Evolutionary conservation across 2,329 filamentous ascomycete species (phyloP).

Genomic region (Calonectria multiphialidica): DNA sequence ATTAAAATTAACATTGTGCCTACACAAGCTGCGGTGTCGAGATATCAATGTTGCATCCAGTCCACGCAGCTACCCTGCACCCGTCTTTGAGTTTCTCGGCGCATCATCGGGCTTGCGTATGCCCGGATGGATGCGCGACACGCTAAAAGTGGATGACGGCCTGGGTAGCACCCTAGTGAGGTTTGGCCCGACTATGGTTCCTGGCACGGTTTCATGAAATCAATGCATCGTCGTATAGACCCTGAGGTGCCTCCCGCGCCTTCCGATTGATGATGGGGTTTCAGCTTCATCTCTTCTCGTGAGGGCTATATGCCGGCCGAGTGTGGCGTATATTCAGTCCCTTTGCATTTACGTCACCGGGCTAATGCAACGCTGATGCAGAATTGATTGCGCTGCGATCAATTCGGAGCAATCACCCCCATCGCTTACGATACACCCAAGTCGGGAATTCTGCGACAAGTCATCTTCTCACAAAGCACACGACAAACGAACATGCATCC

Average conservation of each 20-base stretch:
- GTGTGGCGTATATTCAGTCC: conserved; percentile 1
- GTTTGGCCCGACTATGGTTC: not conserved
- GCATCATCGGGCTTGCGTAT: not conserved
- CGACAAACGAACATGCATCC: not conserved
- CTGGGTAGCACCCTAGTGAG: not conserved
- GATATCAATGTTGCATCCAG: not conserved
- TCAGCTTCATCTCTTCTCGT: not conserved
- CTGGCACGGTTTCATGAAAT: conserved; percentile 8
- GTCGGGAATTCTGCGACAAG: not conserved
- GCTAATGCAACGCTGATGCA: not conserved
- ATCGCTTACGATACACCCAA: not conserved
- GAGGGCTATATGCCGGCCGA: not conserved
- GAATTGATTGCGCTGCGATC: not conserved
- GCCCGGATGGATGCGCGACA: not conserved
- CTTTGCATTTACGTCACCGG: not conserved
- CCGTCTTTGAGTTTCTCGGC: not conserved
- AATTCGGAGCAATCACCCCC: not conserved
- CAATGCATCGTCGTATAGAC: not conserved
- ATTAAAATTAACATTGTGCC: not conserved
- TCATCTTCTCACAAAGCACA: not conserved
- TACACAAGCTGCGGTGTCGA: not conserved
- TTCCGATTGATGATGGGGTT: not conserved
- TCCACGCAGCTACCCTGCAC: not conserved
- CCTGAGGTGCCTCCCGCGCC: not conserved
- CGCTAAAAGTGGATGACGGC: not conserved